A percentile compares a stretch with the other conserved stretches of the same genome.
These are phyloP conservation scores for Pelargonium cotyledonis DNA, from an alignment of 441 rosid species.

Conservation along the genomic window DNA sequence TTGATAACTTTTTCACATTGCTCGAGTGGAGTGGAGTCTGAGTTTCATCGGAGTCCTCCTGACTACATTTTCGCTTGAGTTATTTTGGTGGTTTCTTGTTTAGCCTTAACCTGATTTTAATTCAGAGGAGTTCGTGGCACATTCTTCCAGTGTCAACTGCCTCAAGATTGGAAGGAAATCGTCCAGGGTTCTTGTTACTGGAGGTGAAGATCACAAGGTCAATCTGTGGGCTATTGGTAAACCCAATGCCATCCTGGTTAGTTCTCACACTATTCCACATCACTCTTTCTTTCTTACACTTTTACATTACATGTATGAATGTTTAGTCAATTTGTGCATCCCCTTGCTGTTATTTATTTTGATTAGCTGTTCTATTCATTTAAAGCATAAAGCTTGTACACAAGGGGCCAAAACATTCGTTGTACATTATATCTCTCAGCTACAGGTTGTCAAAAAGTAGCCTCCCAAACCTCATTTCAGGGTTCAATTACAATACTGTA, in stretches of 20 bases:
- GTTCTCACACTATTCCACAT: slow-evolving; percentile 19
- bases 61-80: no score
- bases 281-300: no score
- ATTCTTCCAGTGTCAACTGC: slow-evolving; percentile 89
- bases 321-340: no score
- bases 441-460: no score
- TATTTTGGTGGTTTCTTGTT: slow-evolving; percentile 14
- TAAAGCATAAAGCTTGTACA: not conserved
- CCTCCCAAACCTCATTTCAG: no score
- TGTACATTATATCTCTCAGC: no score
- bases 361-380: no score
- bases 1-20: not conserved
- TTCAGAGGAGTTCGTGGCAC: slow-evolving; percentile 99
- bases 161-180: slow-evolving; percentile 97
- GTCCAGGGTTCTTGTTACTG: slow-evolving; percentile 86
- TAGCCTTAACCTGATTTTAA: slow-evolving; percentile 39
- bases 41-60: slow-evolving; percentile 14
- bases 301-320: no score
- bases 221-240: slow-evolving; percentile 99
- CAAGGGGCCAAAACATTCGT: no score
- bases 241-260: slow-evolving; percentile 91
- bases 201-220: slow-evolving; percentile 97
- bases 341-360: no score
- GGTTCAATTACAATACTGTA: no score
- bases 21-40: slow-evolving; percentile 20